phyloP scores from a whole-genome alignment of 805 yeast species.

The Suhomyces canberraensis region DNA sequence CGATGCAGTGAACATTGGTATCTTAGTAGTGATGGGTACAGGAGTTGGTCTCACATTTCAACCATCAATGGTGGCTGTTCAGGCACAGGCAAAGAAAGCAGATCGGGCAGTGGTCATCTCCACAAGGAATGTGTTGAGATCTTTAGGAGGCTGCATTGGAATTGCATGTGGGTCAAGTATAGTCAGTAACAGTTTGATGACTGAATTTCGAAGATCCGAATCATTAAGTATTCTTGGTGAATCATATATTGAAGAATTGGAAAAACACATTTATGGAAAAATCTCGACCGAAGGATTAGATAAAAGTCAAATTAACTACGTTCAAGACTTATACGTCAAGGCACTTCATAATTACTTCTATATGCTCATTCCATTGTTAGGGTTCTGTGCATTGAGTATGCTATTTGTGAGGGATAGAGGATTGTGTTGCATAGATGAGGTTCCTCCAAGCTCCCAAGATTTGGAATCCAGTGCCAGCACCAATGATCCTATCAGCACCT shows the following conservation, averaged over 20 bases:
- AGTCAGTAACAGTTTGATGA: conserved; percentile 32
- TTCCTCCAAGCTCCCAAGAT: conserved; percentile 9
- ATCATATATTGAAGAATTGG: conserved; percentile 12
- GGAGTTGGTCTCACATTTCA: conserved; percentile 53
- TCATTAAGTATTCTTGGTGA: conserved; percentile 11
- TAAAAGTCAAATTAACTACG: conserved; percentile 13
- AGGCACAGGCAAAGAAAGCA: conserved; percentile 46
- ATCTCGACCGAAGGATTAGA: conserved; percentile 22
- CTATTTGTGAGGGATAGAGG: conserved; percentile 40
- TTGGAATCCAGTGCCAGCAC: conserved; percentile 9
- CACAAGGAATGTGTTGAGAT: conserved; percentile 52
- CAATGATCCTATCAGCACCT: conserved; percentile 2
- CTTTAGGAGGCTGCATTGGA: conserved; percentile 63
- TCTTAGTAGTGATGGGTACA: conserved; percentile 25
- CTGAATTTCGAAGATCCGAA: conserved; percentile 13
- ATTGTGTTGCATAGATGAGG: conserved; percentile 32
- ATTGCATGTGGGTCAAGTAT: conserved; percentile 45
- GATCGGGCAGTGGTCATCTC: conserved; percentile 61
- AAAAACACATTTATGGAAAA: conserved; percentile 23
- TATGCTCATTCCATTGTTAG: conserved; percentile 22
- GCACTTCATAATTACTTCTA: conserved; percentile 20
- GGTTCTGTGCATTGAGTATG: conserved; percentile 17
- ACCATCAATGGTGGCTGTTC: conserved; percentile 55
- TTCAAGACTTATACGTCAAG: conserved; percentile 17
- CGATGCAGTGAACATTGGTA: conserved; percentile 32